Evolutionary conservation across 352 stramenopile species (phyloP).

Genomic region (Globisporangium takayamanum): DNA sequence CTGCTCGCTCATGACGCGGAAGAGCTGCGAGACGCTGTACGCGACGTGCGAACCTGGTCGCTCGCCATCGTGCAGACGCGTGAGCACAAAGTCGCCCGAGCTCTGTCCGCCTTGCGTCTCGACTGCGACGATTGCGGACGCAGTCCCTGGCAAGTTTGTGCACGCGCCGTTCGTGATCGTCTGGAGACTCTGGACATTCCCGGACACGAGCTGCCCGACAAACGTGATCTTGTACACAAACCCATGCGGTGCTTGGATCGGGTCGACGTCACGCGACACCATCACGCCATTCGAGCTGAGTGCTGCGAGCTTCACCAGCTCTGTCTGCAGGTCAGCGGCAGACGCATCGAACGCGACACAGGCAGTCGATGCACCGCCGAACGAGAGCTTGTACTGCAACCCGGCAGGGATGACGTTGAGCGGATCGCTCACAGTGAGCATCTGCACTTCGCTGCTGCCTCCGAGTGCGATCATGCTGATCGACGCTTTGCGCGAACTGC

Average conservation of each 20-base stretch:
- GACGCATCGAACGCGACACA: conserved; percentile 34
- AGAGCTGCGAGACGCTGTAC: conserved; percentile 58
- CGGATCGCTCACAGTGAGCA: conserved; percentile 32
- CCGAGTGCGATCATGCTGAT: conserved; percentile 41
- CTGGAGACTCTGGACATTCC: conserved; percentile 34
- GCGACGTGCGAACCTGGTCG: conserved; percentile 30
- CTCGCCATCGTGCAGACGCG: conserved; percentile 50
- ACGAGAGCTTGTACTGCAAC: conserved; percentile 43
- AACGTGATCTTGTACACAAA: conserved; percentile 69
- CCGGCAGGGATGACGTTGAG: conserved; percentile 11
- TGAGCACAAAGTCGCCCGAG: conserved; percentile 35
- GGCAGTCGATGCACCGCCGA: conserved; percentile 26
- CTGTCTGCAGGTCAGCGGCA: conserved; percentile 17
- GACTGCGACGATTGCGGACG: conserved; percentile 20
- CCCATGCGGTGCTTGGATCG: conserved; percentile 36
- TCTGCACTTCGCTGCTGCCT: conserved; percentile 58
- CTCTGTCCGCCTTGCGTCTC: conserved; percentile 20
- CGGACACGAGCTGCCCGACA: conserved; percentile 44
- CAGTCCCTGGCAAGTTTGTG: conserved; percentile 20
- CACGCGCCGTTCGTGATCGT: conserved; percentile 4
- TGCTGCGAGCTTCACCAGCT: conserved; percentile 20
- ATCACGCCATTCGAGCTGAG: conserved; percentile 37
- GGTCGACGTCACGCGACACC: conserved; percentile 39
- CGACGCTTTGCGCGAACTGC: conserved; percentile 36
- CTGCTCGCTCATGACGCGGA: conserved; percentile 62